Base-by-base conservation (phyloP, 1,284 basidiomycete species). In the Sporisorium reilianum region DNA sequence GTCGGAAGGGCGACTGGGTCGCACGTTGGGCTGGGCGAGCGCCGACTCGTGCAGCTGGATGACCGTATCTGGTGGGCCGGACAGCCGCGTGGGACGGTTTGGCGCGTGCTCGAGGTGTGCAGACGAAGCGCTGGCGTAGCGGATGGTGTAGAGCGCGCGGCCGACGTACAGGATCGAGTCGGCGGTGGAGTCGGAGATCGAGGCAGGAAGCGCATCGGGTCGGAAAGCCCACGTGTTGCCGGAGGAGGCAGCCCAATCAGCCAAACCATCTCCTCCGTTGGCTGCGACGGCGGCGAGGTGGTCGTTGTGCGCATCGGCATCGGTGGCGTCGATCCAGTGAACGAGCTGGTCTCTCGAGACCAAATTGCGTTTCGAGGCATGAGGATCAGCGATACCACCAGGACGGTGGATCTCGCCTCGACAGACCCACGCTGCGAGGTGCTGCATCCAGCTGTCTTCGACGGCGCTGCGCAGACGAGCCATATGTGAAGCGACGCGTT, bases 161-260 rank as follows among this genome's bases (percentile, higher is more conserved):
- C 94, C 94, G 36, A 95, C 89, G 81, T 95, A 95, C 2, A 90
- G 86, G 59, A 96, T 93, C 8, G 93, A 93, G 62, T 93, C 92
- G 63, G 89, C 88, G 6, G 92, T 90, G 50, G 90, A 89, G 2
- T 85, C 76, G 1, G 91, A 90, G 22, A 95, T 88, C 63, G 91
- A 92, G 0, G 89, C 88, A 0, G 94, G 94, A 50, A 93, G 88
- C 2, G 91, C 87, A 1, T 90, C 90, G 1, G 89, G 88, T 55
- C 90, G 83, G n/a, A 87, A 84, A 8, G 53, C 53, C 77, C 87
- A 86, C 9, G 83, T 66, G 50, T 68, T 75, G 38, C 54, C 42
- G 8, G 70, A 61, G 26, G 70, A 69, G 2, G 63, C 55, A 14
- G 63, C 60, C 72, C 66, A 64, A 36, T 75, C 66, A 16, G 65